Evolutionary conservation across 768 basidiomycete genomes (phyloP).

Genomic region (Pisolithus albus): DNA sequence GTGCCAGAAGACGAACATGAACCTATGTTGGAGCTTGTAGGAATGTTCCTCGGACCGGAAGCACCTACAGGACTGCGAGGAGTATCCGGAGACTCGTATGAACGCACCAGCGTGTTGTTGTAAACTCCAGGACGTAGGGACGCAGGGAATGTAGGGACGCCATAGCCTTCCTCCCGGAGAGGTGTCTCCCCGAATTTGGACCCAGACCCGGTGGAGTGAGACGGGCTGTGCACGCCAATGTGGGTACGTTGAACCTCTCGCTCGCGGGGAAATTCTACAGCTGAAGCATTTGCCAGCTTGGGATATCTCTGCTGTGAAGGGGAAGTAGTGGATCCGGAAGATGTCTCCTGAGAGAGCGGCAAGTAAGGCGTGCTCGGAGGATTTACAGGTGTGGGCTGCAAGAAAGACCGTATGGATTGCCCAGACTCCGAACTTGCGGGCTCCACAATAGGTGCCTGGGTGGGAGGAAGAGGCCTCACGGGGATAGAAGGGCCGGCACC

Average conservation of each 20-base stretch:
- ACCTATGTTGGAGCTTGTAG: conserved; percentile 24
- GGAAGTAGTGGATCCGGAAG: conserved; percentile 56
- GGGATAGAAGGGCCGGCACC: conserved; percentile 6
- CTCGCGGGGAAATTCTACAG: conserved; percentile 19
- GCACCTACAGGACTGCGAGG: conserved; percentile 61
- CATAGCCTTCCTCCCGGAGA: conserved; percentile 24
- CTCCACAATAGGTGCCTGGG: conserved; percentile 18
- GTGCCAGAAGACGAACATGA: conserved; percentile 24
- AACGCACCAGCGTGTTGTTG: conserved; percentile 11
- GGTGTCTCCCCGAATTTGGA: conserved; percentile 28
- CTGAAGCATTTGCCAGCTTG: conserved; percentile 1
- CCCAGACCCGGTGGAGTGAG: conserved; percentile 21
- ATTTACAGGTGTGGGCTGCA: conserved; percentile 17
- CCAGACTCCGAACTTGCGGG: conserved; percentile 14
- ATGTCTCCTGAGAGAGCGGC: conserved; percentile 50
- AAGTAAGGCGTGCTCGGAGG: conserved; percentile 23
- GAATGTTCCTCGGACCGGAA: conserved; percentile 35
- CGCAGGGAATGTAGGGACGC: conserved; percentile 17
- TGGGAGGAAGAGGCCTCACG: conserved; percentile 22
- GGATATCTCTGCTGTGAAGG: conserved; percentile 28
- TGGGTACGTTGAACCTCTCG: conserved; percentile 24
- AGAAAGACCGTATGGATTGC: conserved; percentile 13
- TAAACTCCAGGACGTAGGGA: conserved; percentile 26
- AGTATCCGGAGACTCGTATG: conserved; percentile 37
- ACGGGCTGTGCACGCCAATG: conserved; percentile 19